Percentiles rank a stretch among this genome's conserved stretches.
phyloP scores from a whole-genome alignment of 2,329 filamentous ascomycete genomes.

The Fusarium nodosum region DNA sequence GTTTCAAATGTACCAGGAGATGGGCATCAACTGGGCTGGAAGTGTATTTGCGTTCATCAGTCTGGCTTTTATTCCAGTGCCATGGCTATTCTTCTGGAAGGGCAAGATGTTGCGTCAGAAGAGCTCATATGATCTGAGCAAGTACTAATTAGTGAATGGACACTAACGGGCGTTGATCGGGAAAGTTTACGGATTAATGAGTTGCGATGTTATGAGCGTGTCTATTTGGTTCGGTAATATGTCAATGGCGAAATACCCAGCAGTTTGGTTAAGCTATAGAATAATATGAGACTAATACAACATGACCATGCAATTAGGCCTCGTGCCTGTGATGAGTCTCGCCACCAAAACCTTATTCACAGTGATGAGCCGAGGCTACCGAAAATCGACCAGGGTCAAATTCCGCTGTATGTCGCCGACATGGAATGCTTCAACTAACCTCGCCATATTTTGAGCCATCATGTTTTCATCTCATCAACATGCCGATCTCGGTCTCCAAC shows the following conservation, averaged over 20 bases:
- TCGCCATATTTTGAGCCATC: neutral
- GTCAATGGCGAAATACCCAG: slow-evolving; percentile 8
- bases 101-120: slow-evolving; percentile 1
- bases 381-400: neutral
- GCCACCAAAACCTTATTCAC: slow-evolving; percentile 11
- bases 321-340: slow-evolving; percentile 18
- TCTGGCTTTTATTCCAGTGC: slow-evolving; percentile 6
- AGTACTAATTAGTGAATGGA: neutral
- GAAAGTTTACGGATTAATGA: neutral
- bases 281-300: neutral
- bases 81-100: slow-evolving; percentile 14
- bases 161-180: neutral
- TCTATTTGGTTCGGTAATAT: neutral
- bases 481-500: slow-evolving; percentile 30
- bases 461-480: slow-evolving; percentile 8
- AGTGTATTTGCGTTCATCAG: slow-evolving; percentile 9
- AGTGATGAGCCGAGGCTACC: slow-evolving; percentile 17
- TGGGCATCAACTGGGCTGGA: slow-evolving; percentile 14
- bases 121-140: slow-evolving; percentile 1
- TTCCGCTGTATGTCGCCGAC: neutral
- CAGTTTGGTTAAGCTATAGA: slow-evolving; percentile 6
- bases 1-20: neutral
- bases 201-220: neutral
- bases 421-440: neutral
- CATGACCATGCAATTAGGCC: neutral